Percentiles rank a stretch among this genome's conserved stretches.
These are phyloP conservation scores for Theobroma cacao DNA, from an alignment of 345 rosid species.

Conservation along the genomic window DNA sequence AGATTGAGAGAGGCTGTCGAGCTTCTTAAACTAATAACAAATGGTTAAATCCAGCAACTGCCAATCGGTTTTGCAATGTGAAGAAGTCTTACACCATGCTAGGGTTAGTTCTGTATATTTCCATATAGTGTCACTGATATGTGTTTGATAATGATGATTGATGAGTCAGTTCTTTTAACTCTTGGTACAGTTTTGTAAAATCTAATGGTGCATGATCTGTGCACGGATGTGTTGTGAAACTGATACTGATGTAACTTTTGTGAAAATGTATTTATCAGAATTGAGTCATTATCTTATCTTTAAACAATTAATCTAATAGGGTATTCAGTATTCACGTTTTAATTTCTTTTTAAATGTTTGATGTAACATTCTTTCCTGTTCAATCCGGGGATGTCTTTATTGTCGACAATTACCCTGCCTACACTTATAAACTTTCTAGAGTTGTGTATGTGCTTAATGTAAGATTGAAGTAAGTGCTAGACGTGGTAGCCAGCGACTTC, in stretches of 20 bases:
- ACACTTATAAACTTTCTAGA: too few species aligned
- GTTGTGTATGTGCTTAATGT: too few species aligned
- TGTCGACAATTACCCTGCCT: too few species aligned
- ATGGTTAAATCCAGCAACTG: background rate
- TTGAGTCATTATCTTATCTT: too few species aligned
- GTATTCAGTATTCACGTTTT: too few species aligned
- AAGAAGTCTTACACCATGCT: background rate
- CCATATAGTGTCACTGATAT: background rate
- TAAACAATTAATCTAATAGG: too few species aligned
- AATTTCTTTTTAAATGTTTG: background rate
- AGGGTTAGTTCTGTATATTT: background rate
- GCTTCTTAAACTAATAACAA: constrained; percentile 46
- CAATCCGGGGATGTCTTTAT: too few species aligned
- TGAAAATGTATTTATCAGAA: background rate
- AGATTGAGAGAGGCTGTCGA: constrained; percentile 57
- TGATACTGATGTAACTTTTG: background rate
- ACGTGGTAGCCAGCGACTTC: too few species aligned
- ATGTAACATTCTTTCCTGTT: too few species aligned
- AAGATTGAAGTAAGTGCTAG: too few species aligned
- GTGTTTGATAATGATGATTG: background rate
- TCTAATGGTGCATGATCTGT: background rate
- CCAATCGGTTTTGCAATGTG: background rate
- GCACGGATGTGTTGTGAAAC: background rate
- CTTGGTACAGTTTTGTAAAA: background rate
- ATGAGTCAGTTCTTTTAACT: background rate